phyloP scores from a whole-genome alignment of 1,284 basidiomycete species.

The Fomitopsis schrenkii region DNA sequence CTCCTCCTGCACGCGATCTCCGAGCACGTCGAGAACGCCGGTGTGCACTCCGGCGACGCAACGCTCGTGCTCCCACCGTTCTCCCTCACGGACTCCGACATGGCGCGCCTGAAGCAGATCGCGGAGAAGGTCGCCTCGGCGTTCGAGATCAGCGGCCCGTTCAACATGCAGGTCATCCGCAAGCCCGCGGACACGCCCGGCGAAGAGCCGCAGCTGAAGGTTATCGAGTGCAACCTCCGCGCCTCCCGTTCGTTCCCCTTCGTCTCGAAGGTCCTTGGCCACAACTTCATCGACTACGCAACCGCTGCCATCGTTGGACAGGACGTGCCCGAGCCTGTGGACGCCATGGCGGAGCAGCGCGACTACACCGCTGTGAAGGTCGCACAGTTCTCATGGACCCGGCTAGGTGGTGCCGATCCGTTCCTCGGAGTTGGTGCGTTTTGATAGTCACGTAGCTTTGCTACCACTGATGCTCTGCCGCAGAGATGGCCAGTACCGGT shows the following conservation, averaged over 20 bases:
- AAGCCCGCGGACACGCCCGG: conserved; percentile 58
- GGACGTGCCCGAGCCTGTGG: conserved; percentile 90
- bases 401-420: conserved; percentile 91
- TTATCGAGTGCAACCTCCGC: conserved; percentile 98
- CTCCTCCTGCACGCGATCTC: conserved; percentile 97
- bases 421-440: conserved; percentile 92
- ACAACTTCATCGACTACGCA: conserved; percentile 96
- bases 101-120: conserved; percentile 87
- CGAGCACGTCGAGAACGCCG: conserved; percentile 98
- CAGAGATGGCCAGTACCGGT: conserved; percentile 98
- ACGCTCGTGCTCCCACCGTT: conserved; percentile 97
- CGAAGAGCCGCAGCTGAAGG: conserved; percentile 79
- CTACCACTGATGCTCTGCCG: conserved; percentile 2
- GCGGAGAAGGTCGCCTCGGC: conserved; percentile 94
- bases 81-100: conserved; percentile 74
- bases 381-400: conserved; percentile 98
- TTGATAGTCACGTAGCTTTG: conserved; percentile 1
- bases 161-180: conserved; percentile 99
- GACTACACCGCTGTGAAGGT: conserved; percentile 98
- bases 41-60: conserved; percentile 98
- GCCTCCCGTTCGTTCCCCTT: conserved; percentile 99
- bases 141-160: conserved; percentile 96
- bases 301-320: conserved; percentile 89
- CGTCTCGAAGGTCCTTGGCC: conserved; percentile 96
- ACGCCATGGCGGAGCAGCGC: conserved; percentile 87